Conservation (phyloP, 2,329 filamentous ascomycete species). For the Tolypocladium album region DNA sequence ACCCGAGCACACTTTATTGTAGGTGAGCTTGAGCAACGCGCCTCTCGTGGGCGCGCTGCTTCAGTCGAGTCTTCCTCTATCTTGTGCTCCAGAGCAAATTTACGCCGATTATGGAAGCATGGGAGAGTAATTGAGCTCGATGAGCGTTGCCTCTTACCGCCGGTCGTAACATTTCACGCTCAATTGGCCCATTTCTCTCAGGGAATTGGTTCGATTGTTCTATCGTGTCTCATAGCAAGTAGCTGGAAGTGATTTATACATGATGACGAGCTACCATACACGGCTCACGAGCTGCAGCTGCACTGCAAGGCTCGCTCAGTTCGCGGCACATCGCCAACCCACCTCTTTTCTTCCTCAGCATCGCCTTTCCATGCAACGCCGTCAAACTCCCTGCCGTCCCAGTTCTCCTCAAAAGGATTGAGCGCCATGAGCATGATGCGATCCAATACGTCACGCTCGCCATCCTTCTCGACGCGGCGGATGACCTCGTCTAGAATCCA, state of each 20-base stretch:
- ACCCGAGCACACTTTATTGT: slow-evolving; percentile 62
- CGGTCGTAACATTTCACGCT: slow-evolving; percentile 52
- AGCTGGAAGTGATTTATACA: neutral
- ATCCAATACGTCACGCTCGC: slow-evolving; percentile 68
- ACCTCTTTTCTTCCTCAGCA: slow-evolving; percentile 66
- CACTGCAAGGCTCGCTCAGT: slow-evolving; percentile 78
- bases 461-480: slow-evolving; percentile 71
- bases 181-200: neutral
- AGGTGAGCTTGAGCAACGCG: slow-evolving; percentile 48
- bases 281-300: slow-evolving; percentile 72
- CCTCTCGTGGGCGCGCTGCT: slow-evolving; percentile 25
- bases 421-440: slow-evolving; percentile 74
- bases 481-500: slow-evolving; percentile 96
- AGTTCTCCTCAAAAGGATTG: slow-evolving; percentile 73
- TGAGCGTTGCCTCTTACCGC: slow-evolving; percentile 62
- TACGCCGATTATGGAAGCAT: slow-evolving; percentile 64
- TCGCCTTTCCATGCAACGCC: slow-evolving; percentile 45
- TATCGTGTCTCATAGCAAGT: neutral
- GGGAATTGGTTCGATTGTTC: neutral
- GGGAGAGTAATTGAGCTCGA: slow-evolving; percentile 46
- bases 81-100: slow-evolving; percentile 54
- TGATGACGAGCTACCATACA: neutral
- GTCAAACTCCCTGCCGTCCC: slow-evolving; percentile 44
- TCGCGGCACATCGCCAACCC: slow-evolving; percentile 76
- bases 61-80: slow-evolving; percentile 61